Evolutionary conservation across 163 green algal genomes (phyloP).

Genomic region (Scenedesmus sp.): DNA sequence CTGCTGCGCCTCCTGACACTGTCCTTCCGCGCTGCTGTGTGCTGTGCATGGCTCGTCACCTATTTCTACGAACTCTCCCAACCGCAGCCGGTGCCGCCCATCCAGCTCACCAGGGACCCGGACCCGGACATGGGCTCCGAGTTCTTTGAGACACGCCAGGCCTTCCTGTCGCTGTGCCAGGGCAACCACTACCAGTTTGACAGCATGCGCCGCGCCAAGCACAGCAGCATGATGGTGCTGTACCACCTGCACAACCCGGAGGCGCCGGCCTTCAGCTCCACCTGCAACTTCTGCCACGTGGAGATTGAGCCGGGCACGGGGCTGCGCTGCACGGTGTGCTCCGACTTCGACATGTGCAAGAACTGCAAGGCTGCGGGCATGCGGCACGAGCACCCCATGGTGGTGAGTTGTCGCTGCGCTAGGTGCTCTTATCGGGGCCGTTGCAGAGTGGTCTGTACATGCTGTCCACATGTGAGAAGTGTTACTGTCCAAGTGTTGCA

Average conservation of each 20-base stretch:
- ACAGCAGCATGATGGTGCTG: constrained; percentile 99
- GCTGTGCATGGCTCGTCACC: background rate
- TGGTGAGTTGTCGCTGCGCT: constrained; percentile 55
- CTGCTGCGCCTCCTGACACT: background rate
- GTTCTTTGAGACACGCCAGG: constrained; percentile 97
- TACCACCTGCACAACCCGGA: constrained; percentile 99
- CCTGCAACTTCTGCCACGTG: constrained; percentile 92
- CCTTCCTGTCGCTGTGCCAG: constrained; percentile 97
- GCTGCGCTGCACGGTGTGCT: constrained; percentile 92
- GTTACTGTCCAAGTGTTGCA: no score
- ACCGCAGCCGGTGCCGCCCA: background rate
- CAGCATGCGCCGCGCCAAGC: constrained; percentile 95
- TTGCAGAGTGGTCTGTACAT: background rate
- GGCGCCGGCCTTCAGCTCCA: constrained; percentile 74
- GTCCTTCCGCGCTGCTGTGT: background rate
- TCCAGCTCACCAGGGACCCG: constrained; percentile 68
- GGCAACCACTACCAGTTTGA: constrained; percentile 87
- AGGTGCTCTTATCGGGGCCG: background rate
- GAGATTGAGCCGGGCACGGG: constrained; percentile 94
- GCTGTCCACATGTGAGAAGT: background rate
- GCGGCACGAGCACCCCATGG: constrained; percentile 85
- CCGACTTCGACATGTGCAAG: constrained; percentile 97
- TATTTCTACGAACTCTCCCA: background rate
- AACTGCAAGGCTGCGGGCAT: constrained; percentile 75
- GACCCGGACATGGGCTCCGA: constrained; percentile 89